Evolutionary conservation across 768 basidiomycete species (phyloP).

Genomic region (Macrolepiota albuminosa): DNA sequence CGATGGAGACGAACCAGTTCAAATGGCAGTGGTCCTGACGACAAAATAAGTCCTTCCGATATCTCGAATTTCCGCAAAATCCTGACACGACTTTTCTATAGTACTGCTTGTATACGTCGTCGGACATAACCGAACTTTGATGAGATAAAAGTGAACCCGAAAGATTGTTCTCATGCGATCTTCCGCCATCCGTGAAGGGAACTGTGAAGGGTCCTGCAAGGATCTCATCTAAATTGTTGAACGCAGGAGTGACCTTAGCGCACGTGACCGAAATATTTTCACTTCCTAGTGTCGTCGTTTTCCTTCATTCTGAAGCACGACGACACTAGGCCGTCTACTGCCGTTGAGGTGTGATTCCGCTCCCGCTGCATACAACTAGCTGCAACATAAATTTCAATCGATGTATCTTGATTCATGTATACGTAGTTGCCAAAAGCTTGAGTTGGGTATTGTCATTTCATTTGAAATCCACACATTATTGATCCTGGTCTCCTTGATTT

Average conservation of each 20-base stretch:
- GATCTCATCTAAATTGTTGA: too few relatives aligned
- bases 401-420: not conserved
- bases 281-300: too few relatives aligned
- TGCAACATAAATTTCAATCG: not conserved
- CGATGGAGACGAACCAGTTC: constrained; percentile 25
- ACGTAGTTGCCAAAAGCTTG: not conserved
- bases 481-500: not conserved
- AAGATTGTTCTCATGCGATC: not conserved
- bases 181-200: not conserved
- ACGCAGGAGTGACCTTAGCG: too few relatives aligned
- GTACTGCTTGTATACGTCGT: constrained; percentile 24
- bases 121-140: constrained; percentile 20
- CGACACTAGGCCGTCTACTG: too few relatives aligned
- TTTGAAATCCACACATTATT: too few relatives aligned
- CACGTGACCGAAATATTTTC: too few relatives aligned
- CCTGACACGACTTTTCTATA: not conserved
- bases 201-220: too few relatives aligned
- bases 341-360: too few relatives aligned
- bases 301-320: too few relatives aligned
- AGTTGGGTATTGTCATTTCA: too few relatives aligned
- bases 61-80: not conserved
- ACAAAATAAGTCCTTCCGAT: constrained; percentile 17
- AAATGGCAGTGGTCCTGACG: constrained; percentile 25
- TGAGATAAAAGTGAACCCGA: not conserved
- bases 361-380: too few relatives aligned